Base-by-base conservation (phyloP, 169 alveolate genomes). In the Plasmodium relictum region DNA sequence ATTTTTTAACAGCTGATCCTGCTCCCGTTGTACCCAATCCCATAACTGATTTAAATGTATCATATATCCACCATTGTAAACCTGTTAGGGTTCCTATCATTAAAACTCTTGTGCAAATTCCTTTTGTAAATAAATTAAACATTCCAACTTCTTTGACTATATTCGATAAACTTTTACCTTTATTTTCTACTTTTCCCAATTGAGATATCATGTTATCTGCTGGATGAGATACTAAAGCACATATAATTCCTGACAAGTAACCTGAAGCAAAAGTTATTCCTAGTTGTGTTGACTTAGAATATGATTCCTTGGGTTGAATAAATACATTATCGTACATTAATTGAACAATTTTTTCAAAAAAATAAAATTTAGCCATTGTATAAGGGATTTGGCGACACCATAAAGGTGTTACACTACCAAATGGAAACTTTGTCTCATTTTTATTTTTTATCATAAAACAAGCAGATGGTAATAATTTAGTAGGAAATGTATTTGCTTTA, bases 51-150 rank as follows among this genome's bases (percentile, higher is more conserved):
- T 98, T 98, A 94, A 98, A 98, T 59, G 98, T 93, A 93, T 98
- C 99, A 93, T 98, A 98, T 65, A 98, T 97, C 99, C 99, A 98
- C 99, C 99, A 98, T 94, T 98, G 99, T 65, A 98, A 94, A 44
- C 99, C 99, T 24, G 99, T 98, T 52, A 98, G 94, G 41, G 99
- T 98, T 41, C 99, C 99, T 70, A 98, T 96, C 99, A 98, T 98
- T 78, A 98, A 73, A 56, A 98, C 97, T 88, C 99, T 97, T 16
- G 99, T 96, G n/a, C 97, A 98, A 20, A 96, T 74, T 61, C 98
- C 99, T 63, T 92, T 92, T 24, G 97, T 96, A 83, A 93, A 95
- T 68, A 96, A 92, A 68, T 96, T 96, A 50, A 62, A 65, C 74
- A 88, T 52, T 39, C 98, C 97, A 24, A 92, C 78, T 48, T 94